These are phyloP conservation scores for Coemansia sp. DNA, from an alignment of 192 early-diverging fungal species.

Conservation along the genomic window DNA sequence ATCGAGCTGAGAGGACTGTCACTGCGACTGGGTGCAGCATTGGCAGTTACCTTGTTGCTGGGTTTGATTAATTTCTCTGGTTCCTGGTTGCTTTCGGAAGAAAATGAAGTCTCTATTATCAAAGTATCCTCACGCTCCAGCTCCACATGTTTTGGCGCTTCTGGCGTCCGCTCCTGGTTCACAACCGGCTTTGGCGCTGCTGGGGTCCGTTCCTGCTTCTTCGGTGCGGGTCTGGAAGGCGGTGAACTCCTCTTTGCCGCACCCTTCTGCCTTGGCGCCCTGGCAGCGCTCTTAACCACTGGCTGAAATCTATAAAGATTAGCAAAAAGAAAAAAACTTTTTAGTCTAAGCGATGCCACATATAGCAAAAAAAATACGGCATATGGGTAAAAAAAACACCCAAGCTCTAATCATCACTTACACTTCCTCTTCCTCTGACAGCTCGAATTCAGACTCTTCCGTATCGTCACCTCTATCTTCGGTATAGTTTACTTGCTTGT, in stretches of 20 bases:
- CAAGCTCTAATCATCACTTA: conserved; percentile 9
- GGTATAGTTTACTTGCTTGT: conserved; percentile 35
- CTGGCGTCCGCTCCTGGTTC: neutral
- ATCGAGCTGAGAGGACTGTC: neutral
- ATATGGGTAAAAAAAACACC: no score
- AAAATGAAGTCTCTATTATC: neutral
- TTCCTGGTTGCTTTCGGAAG: neutral
- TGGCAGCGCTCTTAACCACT: neutral
- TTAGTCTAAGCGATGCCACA: neutral
- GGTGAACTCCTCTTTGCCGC: neutral
- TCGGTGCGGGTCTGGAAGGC: neutral
- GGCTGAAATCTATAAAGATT: neutral
- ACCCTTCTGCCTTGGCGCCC: neutral
- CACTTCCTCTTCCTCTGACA: conserved; percentile 23
- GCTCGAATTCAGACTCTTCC: conserved; percentile 42
- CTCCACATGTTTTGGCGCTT: neutral
- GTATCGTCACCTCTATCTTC: conserved; percentile 19
- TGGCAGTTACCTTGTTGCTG: neutral
- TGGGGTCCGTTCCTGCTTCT: neutral
- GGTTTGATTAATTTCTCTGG: neutral
- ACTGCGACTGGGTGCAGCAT: neutral
- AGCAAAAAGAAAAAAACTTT: no score
- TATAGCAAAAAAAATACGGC: no score
- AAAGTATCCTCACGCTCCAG: neutral
- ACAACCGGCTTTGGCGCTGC: neutral